Evolutionary conservation across 2,329 filamentous ascomycete species (phyloP).

Genomic region (Catunica adiposa): DNA sequence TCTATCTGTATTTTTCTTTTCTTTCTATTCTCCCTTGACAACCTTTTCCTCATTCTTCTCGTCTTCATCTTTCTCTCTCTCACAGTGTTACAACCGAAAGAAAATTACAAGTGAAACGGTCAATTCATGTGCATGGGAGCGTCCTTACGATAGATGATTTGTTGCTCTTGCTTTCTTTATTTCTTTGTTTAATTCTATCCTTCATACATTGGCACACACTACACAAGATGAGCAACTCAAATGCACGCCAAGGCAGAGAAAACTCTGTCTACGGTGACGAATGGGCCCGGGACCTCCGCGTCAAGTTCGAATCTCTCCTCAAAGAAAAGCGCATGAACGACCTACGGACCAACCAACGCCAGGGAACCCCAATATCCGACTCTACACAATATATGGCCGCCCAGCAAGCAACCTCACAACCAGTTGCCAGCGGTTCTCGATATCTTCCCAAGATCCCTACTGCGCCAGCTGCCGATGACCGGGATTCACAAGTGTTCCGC

Average conservation of each 20-base stretch:
- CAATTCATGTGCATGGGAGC: neutral
- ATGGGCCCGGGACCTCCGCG: constrained; percentile 62
- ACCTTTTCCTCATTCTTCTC: neutral
- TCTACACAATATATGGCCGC: constrained; percentile 17
- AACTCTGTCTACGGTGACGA: constrained; percentile 44
- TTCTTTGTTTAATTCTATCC: constrained; percentile 5
- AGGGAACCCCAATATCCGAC: constrained; percentile 34
- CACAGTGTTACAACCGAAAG: neutral
- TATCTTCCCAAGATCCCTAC: constrained; percentile 47
- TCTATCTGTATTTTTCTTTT: neutral
- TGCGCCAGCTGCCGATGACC: constrained; percentile 49
- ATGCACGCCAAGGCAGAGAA: constrained; percentile 10
- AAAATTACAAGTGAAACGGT: neutral
- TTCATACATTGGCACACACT: neutral
- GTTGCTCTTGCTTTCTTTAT: neutral
- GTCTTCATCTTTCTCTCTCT: neutral
- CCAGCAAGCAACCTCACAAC: constrained; percentile 17
- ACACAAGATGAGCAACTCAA: constrained; percentile 9
- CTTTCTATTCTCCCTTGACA: constrained; percentile 14
- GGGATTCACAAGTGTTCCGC: constrained; percentile 55
- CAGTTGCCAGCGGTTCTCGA: constrained; percentile 30
- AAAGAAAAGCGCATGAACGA: constrained; percentile 78
- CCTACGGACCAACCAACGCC: constrained; percentile 37
- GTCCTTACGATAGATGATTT: neutral
- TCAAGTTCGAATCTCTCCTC: constrained; percentile 74